phyloP scores from a whole-genome alignment of 148 eudicot genomes.

The Pharnaceum exiguum region DNA sequence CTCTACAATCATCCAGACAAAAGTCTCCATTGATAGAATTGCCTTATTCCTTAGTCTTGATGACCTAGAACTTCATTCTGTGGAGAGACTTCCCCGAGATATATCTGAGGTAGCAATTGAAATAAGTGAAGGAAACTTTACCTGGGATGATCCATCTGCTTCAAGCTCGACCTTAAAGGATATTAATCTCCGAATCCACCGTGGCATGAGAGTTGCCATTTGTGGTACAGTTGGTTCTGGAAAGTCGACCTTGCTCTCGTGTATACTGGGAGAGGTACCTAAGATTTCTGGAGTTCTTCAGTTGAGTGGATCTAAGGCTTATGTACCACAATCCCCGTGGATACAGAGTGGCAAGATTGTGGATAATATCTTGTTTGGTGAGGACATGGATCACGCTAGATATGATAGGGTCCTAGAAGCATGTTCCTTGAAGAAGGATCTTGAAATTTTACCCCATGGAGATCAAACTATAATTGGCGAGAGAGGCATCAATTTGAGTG shows the following conservation, averaged over 20 bases:
- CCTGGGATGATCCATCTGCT: constrained; percentile 33
- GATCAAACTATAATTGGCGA: constrained; percentile 45
- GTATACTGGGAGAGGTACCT: constrained; percentile 45
- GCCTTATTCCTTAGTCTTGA: constrained; percentile 43
- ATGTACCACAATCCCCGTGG: constrained; percentile 52
- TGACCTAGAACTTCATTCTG: constrained; percentile 27
- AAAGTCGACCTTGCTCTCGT: constrained; percentile 48
- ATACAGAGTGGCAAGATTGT: constrained; percentile 55
- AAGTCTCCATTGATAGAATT: constrained; percentile 52
- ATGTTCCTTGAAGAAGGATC: constrained; percentile 44
- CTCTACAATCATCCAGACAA: constrained; percentile 39
- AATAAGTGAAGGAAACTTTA: constrained; percentile 37
- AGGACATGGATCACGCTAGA: constrained; percentile 28
- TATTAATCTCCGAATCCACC: constrained; percentile 24
- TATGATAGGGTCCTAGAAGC: constrained; percentile 38
- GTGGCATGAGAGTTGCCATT: constrained; percentile 35
- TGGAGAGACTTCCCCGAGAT: constrained; percentile 34
- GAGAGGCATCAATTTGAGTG: constrained; percentile 48
- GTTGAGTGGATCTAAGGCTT: constrained; percentile 43
- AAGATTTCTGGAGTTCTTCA: constrained; percentile 31
- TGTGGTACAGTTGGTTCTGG: constrained; percentile 57
- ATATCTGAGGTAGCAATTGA: constrained; percentile 34
- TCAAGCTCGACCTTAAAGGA: constrained; percentile 24
- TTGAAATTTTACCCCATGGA: constrained; percentile 37
- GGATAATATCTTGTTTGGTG: constrained; percentile 48